Evolutionary conservation across 495 filamentous ascomycete species (phyloP), one percentile per base, ranked within the genome.

Genomic region (Lasiosphaeriaceae sp.): DNA sequence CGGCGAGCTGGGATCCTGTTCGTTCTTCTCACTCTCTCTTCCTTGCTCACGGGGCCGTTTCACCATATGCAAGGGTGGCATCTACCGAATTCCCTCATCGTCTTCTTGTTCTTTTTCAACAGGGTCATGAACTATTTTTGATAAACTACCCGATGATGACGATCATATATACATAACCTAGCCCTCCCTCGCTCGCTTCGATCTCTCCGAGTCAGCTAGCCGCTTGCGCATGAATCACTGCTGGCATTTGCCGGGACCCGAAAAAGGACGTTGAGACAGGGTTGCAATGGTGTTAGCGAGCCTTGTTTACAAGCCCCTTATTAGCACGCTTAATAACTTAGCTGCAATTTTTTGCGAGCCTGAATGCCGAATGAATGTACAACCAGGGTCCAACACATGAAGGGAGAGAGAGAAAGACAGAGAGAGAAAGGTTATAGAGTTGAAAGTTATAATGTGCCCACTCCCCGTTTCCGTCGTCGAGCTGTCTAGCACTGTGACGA

Each of bases 1-100:
- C 66, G 47, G 48, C 57, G 51, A 52, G 59, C 61, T 69, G 66
- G 66, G 51, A 58, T 21, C 37, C 16, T 17, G n/a, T 16, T 31
- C 20, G 22, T 31, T 20, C 53, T 39, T 12, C n/a, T n/a, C n/a
- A n/a, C n/a, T n/a, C n/a, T n/a, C n/a, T n/a, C n/a, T n/a, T n/a
- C n/a, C n/a, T n/a, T n/a, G 43, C 23, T n/a, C 26, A 19, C 11
- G n/a, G n/a, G n/a, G n/a, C n/a, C n/a, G n/a, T n/a, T n/a, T n/a
- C n/a, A n/a, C n/a, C n/a, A n/a, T n/a, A n/a, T n/a, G n/a, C n/a
- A n/a, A 31, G 3, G 23, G 8, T 19, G 23, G 6, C 23, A 43
- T 43, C n/a, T 43, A 43, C 39, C 39, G 39, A 43, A 43, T 9
- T 3, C 26, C 26, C 26, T 31, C 34, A 37, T 8, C 34, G n/a